Percentiles rank a stretch among this genome's conserved stretches.
phyloP scores from a whole-genome alignment of 345 rosid genomes.

The Turnera subulata region DNA sequence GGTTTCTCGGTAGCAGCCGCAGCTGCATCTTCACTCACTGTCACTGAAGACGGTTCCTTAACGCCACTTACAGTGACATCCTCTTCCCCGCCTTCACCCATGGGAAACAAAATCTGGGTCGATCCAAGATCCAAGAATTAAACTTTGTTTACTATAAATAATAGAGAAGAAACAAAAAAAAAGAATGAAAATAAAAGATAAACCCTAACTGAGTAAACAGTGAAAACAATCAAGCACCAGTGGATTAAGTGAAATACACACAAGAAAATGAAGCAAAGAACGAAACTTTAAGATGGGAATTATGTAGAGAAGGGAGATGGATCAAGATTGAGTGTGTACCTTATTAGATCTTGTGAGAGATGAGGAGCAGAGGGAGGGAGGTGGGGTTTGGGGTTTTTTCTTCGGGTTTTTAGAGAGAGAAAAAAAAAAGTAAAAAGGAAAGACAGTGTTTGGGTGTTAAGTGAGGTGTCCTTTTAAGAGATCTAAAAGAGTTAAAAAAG shows the following conservation, averaged over 20 bases:
- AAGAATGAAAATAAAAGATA: not conserved
- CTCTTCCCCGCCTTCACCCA: slow-evolving; percentile 24
- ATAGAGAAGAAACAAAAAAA: not conserved
- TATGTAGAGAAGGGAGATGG: not conserved
- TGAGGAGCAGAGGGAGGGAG: slow-evolving; percentile 6
- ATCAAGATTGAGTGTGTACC: slow-evolving; percentile 25
- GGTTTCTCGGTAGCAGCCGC: slow-evolving; percentile 11
- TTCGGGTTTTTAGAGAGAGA: slow-evolving; percentile 27
- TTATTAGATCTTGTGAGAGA: slow-evolving; percentile 27
- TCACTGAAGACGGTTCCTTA: slow-evolving; percentile 12
- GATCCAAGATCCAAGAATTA: slow-evolving; percentile 12
- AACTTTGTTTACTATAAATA: not conserved
- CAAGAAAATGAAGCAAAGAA: not conserved
- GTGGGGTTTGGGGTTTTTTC: not conserved
- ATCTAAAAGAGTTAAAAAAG: not conserved
- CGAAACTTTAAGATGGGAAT: not conserved
- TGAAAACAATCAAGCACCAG: slow-evolving; percentile 2
- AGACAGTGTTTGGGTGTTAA: slow-evolving; percentile 12
- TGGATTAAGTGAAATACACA: not conserved
- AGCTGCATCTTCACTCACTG: slow-evolving; percentile 18
- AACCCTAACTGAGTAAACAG: slow-evolving; percentile 21
- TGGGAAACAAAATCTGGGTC: slow-evolving; percentile 23
- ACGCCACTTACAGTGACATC: slow-evolving; percentile 16
- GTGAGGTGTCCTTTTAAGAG: slow-evolving; percentile 6
- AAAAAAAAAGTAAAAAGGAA: not conserved